Conservation (phyloP, 176 grass and related monocot genomes). For the Ensete glaucum region DNA sequence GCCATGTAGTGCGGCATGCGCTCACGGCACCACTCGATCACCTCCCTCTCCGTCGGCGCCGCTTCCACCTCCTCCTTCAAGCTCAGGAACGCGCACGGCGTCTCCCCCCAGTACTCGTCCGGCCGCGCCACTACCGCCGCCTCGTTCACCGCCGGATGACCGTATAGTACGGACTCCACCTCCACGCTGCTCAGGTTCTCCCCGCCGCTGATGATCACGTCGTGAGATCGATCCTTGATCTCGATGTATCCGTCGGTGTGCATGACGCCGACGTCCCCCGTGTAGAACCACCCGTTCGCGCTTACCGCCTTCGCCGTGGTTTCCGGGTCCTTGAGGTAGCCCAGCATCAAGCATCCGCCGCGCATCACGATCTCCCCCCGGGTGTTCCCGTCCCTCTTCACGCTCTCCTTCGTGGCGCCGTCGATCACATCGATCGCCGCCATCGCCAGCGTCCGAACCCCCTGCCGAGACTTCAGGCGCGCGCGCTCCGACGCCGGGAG, state of each 20-base stretch:
- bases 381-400: constrained; percentile 39
- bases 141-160: constrained; percentile 55
- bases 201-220: constrained; percentile 86
- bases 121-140: constrained; percentile 66
- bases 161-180: constrained; percentile 68
- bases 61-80: constrained; percentile 22
- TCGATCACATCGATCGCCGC: constrained; percentile 43
- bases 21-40: constrained; percentile 59
- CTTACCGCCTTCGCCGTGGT: constrained; percentile 32
- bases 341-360: constrained; percentile 47
- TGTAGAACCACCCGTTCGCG: constrained; percentile 69
- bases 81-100: constrained; percentile 78
- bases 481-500: constrained; percentile 50
- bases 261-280: constrained; percentile 66
- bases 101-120: constrained; percentile 76
- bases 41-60: constrained; percentile 31
- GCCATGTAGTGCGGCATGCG: constrained; percentile 79
- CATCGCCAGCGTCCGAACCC: constrained; percentile 43
- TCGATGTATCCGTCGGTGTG: constrained; percentile 74
- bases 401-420: constrained; percentile 31
- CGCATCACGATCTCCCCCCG: constrained; percentile 71
- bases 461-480: constrained; percentile 59
- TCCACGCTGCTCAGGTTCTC: constrained; percentile 96
- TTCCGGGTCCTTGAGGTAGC: constrained; percentile 45
- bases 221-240: constrained; percentile 78